Percentiles rank a stretch among this genome's conserved stretches.
Conservation (phyloP, 805 yeast genomes). For the Saccharomyces paradoxus region DNA sequence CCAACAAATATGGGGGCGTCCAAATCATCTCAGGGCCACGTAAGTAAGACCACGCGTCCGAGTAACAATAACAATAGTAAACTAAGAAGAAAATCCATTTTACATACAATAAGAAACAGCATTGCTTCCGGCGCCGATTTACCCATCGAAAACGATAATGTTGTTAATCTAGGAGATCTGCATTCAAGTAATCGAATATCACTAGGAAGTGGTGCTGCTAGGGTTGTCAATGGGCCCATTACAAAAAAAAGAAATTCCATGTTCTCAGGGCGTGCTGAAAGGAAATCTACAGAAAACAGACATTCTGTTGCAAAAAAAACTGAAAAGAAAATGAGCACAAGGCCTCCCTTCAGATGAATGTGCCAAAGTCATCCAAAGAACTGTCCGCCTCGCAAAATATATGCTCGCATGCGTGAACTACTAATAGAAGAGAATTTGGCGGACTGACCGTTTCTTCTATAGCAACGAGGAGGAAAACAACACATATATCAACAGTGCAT, state of each 20-base stretch:
- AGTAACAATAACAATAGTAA: slow-evolving; percentile 8
- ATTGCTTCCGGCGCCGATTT: slow-evolving; percentile 13
- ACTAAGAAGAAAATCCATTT: slow-evolving; percentile 26
- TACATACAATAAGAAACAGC: slow-evolving; percentile 28
- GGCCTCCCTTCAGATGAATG: slow-evolving; percentile 24
- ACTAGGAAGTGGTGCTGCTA: slow-evolving; percentile 13
- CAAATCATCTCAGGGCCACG: slow-evolving; percentile 1
- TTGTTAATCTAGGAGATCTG: neutral
- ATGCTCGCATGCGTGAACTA: neutral
- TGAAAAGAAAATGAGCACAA: slow-evolving; percentile 1
- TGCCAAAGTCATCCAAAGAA: neutral
- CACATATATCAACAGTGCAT: neutral
- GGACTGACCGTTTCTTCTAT: neutral
- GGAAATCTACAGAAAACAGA: slow-evolving; percentile 1
- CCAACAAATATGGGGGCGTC: slow-evolving; percentile 14
- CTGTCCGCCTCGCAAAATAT: too few species aligned
- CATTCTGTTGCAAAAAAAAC: slow-evolving; percentile 1
- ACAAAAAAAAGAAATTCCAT: slow-evolving; percentile 1
- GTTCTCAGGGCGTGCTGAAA: slow-evolving; percentile 4
- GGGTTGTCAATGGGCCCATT: slow-evolving; percentile 7
- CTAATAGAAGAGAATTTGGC: neutral
- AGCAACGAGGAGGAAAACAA: neutral
- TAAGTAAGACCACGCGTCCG: slow-evolving; percentile 2
- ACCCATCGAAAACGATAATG: neutral
- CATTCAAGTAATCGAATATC: slow-evolving; percentile 7